Base-by-base conservation (phyloP, 1,139 yeast species). In the Taphrina deformans region DNA sequence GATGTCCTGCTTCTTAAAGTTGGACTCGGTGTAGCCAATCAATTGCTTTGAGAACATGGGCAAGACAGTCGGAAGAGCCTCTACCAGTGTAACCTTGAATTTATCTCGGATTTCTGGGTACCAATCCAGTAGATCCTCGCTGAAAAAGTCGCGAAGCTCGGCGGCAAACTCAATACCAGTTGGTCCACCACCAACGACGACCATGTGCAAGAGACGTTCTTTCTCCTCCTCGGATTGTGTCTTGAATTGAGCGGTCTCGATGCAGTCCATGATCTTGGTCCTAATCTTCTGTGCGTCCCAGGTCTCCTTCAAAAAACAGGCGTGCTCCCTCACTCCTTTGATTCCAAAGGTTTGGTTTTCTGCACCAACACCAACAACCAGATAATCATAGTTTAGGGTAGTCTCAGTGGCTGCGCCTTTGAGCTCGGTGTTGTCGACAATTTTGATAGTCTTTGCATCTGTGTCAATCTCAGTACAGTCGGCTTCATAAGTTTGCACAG, bases 111-210 rank as follows among this genome's bases (percentile, higher is more conserved):
- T 83, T 73, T 84, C 89, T 58, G 97, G 97, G 79, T 88, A 86
- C 95, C 96, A 89, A 78, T 86, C 88, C 72, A 80, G 80, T 79
- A 92, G 81, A 77, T 92, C 97, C 77, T 90, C 96, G 76, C 89
- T 95, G 70, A 91, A 87, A 78, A 89, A 92, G 78, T 92, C 98
- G 78, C 89, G 96, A 72, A 92, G 79, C 78, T 92, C 97, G 29
- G 88, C 87, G 24, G 88, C 88, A 69, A 85, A 79, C 72, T 85
- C 89, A 50, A 84, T 86, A 69, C 89, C 89, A 1, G 88, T 85
- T 68, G 88, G 88, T 33, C 88, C 88, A 67, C 88, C 89, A 68
- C 88, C 89, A 72, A 88, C 85, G 50, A 85, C 81, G 27, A 85
- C 88, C 76, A 84, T 84, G 69, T 85, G 82, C 65, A 85, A 75